phyloP scores from a whole-genome alignment of 106 monocot genomes.

The Cymbidium sinense region DNA sequence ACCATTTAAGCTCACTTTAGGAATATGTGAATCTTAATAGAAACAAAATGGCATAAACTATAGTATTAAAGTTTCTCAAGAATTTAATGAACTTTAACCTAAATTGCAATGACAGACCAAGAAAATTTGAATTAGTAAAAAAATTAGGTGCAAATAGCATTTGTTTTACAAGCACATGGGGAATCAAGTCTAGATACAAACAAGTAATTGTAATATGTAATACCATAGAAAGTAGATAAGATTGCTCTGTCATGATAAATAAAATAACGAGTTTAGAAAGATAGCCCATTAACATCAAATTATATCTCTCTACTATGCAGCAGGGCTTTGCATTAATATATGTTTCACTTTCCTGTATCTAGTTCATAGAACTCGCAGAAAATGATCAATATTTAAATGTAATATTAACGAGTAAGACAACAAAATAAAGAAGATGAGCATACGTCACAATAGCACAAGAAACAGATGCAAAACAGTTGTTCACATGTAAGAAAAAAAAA shows the following conservation, averaged over 20 bases:
- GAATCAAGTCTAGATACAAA: not conserved
- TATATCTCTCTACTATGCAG: not conserved
- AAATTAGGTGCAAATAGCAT: not conserved
- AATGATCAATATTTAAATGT: slow-evolving; percentile 2
- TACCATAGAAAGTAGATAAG: not conserved
- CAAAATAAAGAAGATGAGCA: not conserved
- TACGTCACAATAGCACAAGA: not conserved
- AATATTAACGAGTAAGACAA: not conserved
- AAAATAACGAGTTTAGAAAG: not conserved
- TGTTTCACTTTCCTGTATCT: not conserved
- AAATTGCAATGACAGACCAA: not conserved
- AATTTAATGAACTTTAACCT: not conserved
- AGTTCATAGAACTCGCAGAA: not conserved
- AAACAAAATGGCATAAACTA: not conserved
- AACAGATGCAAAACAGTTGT: not conserved
- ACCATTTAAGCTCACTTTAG: not conserved
- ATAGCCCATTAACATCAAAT: not conserved
- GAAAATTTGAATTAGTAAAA: not conserved
- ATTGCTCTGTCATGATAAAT: not conserved
- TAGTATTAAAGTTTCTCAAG: not conserved
- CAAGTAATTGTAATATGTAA: not conserved
- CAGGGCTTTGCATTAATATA: not conserved
- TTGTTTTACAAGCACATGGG: not conserved
- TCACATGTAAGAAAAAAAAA: not conserved
- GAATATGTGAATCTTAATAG: not conserved